A percentile compares a stretch with the other conserved stretches of the same genome.
These are phyloP conservation scores for Austroboletus niveus DNA, from an alignment of 1,284 basidiomycete genomes.

Conservation along the genomic window DNA sequence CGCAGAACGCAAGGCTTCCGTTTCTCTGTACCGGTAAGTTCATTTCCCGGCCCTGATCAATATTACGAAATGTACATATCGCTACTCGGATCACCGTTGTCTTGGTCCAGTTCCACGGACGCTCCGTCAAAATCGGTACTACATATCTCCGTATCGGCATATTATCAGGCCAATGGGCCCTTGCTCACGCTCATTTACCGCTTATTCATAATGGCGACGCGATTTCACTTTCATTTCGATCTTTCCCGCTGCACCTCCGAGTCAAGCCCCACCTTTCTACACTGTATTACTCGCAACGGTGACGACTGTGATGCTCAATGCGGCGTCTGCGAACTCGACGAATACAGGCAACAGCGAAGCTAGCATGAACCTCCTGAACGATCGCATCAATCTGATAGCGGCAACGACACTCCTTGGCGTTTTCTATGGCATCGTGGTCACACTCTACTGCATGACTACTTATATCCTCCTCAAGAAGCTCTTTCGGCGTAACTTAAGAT, in stretches of 20 bases:
- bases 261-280: slow-evolving; percentile 1
- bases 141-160: slow-evolving; percentile 16
- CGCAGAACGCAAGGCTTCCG: too few relatives aligned
- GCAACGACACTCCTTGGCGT: slow-evolving; percentile 26
- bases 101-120: slow-evolving; percentile 17
- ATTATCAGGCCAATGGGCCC: not conserved
- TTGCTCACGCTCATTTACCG: slow-evolving; percentile 29
- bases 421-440: slow-evolving; percentile 21
- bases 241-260: slow-evolving; percentile 9
- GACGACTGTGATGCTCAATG: slow-evolving; percentile 8
- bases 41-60: not conserved
- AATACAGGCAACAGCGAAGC: slow-evolving; percentile 4
- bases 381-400: slow-evolving; percentile 24
- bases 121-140: not conserved
- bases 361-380: slow-evolving; percentile 10
- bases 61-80: not conserved
- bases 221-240: slow-evolving; percentile 13
- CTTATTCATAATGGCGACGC: slow-evolving; percentile 15
- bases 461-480: slow-evolving; percentile 24
- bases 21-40: too few relatives aligned
- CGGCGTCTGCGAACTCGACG: slow-evolving; percentile 7
- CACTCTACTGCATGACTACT: slow-evolving; percentile 21
- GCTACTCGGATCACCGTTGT: slow-evolving; percentile 16
- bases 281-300: slow-evolving; percentile 5
- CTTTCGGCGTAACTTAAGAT: slow-evolving; percentile 2